These are phyloP conservation scores for Mortierella sp. DNA, from an alignment of 371 early-diverging fungal species.

Conservation along the genomic window DNA sequence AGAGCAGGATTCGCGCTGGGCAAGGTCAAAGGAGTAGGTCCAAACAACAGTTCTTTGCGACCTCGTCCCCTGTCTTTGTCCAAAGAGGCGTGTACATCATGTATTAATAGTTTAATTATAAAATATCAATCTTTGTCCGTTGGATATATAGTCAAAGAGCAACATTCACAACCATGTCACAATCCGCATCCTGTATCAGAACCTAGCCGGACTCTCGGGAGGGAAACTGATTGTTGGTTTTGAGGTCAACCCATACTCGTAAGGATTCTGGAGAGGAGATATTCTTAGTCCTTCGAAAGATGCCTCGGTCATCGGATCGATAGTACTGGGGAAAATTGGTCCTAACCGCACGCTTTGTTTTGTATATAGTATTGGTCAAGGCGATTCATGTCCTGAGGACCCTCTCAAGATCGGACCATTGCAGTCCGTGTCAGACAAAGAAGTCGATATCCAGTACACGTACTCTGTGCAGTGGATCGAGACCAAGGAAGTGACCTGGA, in stretches of 20 bases:
- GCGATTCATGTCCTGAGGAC: constrained; percentile 43
- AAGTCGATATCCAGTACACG: constrained; percentile 60
- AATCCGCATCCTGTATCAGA: constrained; percentile 65
- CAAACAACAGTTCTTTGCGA: no score
- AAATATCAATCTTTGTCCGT: neutral
- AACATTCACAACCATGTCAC: constrained; percentile 70
- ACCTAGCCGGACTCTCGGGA: constrained; percentile 39
- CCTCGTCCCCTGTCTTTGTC: no score
- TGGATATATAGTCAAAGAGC: constrained; percentile 36
- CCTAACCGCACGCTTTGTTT: neutral
- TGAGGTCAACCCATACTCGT: constrained; percentile 69
- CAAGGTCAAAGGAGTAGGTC: constrained; percentile 41
- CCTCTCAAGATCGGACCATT: constrained; percentile 38
- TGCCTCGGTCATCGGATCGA: neutral
- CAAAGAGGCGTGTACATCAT: no score
- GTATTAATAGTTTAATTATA: no score
- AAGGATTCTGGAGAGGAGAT: constrained; percentile 18
- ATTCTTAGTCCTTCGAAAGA: no score
- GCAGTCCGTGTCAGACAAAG: constrained; percentile 55
- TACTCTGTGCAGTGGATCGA: constrained; percentile 73
- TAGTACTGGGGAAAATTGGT: neutral
- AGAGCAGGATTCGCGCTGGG: constrained; percentile 67
- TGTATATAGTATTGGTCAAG: constrained; percentile 34
- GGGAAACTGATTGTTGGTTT: constrained; percentile 68
- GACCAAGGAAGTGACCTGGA: constrained; percentile 64